phyloP scores from a whole-genome alignment of 78 protist species.

The Isochrysis galbana region DNA sequence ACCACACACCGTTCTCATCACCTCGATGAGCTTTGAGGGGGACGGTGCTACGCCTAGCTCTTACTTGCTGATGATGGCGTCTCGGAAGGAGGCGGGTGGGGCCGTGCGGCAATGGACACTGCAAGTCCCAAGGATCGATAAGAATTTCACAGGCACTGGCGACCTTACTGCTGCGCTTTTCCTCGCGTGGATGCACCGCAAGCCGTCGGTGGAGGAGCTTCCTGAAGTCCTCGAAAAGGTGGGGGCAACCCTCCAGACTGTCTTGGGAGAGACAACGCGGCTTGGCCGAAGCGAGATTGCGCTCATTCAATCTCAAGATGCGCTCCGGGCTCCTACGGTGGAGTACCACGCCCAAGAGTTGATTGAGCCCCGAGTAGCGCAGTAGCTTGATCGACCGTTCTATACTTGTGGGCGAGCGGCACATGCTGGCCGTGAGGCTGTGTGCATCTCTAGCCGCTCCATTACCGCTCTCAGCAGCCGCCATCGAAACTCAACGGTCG shows the following conservation, averaged over 20 bases:
- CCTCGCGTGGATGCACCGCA: background rate
- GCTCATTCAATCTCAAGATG: background rate
- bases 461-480: no score
- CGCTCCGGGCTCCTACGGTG: background rate
- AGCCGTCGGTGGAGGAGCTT: background rate
- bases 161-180: slow-evolving; percentile 46
- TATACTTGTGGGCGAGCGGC: no score
- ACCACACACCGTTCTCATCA: slow-evolving; percentile 60
- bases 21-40: slow-evolving; percentile 32
- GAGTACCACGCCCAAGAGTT: no score
- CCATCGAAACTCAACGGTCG: no score
- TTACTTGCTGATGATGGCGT: background rate
- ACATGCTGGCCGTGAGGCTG: no score
- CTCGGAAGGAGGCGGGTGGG: background rate
- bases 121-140: slow-evolving; percentile 39
- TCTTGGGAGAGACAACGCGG: background rate
- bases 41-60: background rate
- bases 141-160: slow-evolving; percentile 80
- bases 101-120: background rate
- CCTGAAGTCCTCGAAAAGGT: background rate
- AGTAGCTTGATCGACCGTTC: no score
- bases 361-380: no score
- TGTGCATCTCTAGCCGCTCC: no score
- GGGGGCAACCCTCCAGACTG: background rate
- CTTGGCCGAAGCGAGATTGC: background rate